Base-by-base conservation (phyloP, 768 basidiomycete genomes). In the Asterophora lycoperdoides region DNA sequence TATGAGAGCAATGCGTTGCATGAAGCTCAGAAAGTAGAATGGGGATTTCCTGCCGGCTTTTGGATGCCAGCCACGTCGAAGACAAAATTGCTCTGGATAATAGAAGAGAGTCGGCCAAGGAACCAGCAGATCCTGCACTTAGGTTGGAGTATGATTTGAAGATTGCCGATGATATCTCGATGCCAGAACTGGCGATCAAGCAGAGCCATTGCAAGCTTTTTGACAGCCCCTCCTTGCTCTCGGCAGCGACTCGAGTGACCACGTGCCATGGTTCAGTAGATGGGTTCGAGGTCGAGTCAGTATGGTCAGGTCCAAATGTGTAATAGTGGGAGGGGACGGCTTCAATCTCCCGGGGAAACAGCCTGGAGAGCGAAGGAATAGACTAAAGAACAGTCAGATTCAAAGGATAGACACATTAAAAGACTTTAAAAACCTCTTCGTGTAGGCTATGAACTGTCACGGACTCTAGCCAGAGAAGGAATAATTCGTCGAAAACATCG, bases 41-140 rank as follows among this genome's bases (percentile, higher is more conserved):
- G 56, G 83, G 82, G 45, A 88, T 62, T 20, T 81, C 77, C 53
- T 83, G 78, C 26, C 80, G 75, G 5, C 80, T 81, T 34, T 77
- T 63, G 4, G 82, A 73, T 55, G 70, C 75, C 30, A 83, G 66
- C 84, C 84, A 90, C 5, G 73, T 68, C n/a, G 80, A 79, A 39
- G 73, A 68, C 40, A 84, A 59, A 7, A 78, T 61, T 8, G 79
- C 75, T 50, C 77, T 74, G n/a, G 79, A 64, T 2, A 89, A 62
- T n/a, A 77, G 55, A 11, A 73, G 64, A 8, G 73, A 74, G 47
- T 79, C 74, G 7, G 65, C 46, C 8, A 86, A 62, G 2, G 73
- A 63, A 4, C 67, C 59, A 6, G 68, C 57, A 40, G 68, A 72
- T 19, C 68, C 59, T 10, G 60, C 59, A 5, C 76, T 68, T 15